Evolutionary conservation across 345 rosid genomes (phyloP), one percentile per base, ranked within the genome.

Genomic region (Excoecaria agallocha): DNA sequence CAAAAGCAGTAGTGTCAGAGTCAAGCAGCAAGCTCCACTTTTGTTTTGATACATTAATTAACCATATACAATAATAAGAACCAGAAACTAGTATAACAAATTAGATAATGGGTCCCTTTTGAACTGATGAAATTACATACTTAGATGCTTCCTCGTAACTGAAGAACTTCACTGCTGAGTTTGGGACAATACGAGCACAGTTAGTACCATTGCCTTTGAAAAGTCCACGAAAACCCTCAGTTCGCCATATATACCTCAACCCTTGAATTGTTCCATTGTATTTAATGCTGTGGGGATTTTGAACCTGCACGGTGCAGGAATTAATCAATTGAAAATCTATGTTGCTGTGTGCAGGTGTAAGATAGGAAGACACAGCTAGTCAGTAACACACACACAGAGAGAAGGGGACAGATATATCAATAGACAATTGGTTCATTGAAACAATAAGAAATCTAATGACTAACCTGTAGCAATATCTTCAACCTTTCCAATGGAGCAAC

Each of bases 401-500:
- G 10, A 35, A 3, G 48, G 5, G 2, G 12, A 16, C 1, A 17
- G 16, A 43, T 24, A 51, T 3, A 55, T 55, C 25, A 16, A 20
- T 5, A 1, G 20, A 52, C 55, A 69, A 51, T 50, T 6, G n/a
- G 39, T 63, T 56, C 24, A 55, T 5, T 55, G 50, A 30, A 71
- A 24, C 20, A 37, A 12, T 17, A 43, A 52, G 16, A 52, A 24
- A 1, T 2, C 16, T 0, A 30, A 50, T 39, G 38, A 77, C 66
- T 65, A 64, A 77, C 75, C 98, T 95, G 99, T 51, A 95, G 92
- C 74, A 95, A 84, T 68, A 95, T 95, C 84, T 95, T 93, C 84
- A 95, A 74, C 79, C 99, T 89, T 76, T 95, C 97, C 80, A 95
- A 74, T 12, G 99, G 99, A 68, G 98, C 98, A 81, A 93, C 99